Evolutionary conservation across 139 green algal genomes (phyloP).

Genomic region (Volvox reticuliferus): DNA sequence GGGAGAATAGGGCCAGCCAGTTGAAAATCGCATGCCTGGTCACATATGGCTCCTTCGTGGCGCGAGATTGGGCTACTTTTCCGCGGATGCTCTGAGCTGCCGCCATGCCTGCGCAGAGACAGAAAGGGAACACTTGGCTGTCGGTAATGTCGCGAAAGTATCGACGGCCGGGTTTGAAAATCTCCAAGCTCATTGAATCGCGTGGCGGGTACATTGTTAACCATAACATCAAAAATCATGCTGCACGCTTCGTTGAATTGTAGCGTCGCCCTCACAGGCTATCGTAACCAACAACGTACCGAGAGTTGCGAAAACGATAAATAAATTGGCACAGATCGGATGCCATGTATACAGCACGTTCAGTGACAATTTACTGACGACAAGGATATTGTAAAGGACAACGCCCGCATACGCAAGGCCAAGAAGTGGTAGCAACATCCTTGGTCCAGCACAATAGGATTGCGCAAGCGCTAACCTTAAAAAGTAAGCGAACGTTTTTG

Average conservation of each 20-base stretch:
- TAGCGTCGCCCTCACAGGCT: too few relatives aligned
- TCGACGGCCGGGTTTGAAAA: too few relatives aligned
- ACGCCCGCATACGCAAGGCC: conserved; percentile 2
- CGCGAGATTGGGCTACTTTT: not conserved
- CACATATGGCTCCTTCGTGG: conserved; percentile 25
- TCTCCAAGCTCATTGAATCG: too few relatives aligned
- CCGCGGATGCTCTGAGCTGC: conserved; percentile 21
- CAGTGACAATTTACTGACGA: not conserved
- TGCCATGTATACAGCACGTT: conserved; percentile 28
- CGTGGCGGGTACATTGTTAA: too few relatives aligned
- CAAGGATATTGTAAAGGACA: conserved; percentile 25
- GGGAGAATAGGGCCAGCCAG: conserved; percentile 38
- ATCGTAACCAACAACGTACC: not conserved
- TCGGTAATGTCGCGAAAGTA: too few relatives aligned
- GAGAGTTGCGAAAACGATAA: conserved; percentile 24
- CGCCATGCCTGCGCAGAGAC: conserved; percentile 1
- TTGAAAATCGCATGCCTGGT: conserved; percentile 29
- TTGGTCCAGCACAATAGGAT: not conserved
- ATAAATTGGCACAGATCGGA: not conserved
- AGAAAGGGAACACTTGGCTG: not conserved
- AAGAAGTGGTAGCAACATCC: conserved; percentile 13
- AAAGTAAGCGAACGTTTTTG: too few relatives aligned
- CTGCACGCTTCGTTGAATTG: too few relatives aligned
- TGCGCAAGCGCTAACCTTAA: too few relatives aligned
- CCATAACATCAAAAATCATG: too few relatives aligned